Percentiles rank a stretch among this genome's conserved stretches.
Evolutionary conservation across 495 filamentous ascomycete genomes (phyloP).

Genomic region (Jackrogersella multiformis): DNA sequence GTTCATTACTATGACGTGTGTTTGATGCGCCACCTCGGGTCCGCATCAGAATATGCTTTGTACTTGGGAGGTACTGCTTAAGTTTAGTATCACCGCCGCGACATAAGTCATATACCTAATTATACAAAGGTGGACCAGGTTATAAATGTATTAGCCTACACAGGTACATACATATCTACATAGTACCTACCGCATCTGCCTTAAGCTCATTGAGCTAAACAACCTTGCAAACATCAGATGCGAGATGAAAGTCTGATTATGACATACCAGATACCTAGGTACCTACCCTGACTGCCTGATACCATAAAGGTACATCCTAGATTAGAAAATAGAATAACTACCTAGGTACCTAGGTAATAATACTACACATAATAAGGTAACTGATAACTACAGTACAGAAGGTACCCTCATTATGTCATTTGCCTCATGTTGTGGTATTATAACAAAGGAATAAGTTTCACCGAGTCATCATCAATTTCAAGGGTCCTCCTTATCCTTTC

Average conservation of each 20-base stretch:
- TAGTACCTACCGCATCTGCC: slow-evolving; percentile 19
- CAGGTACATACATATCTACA: neutral
- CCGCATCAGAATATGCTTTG: slow-evolving; percentile 29
- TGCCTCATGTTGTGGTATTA: slow-evolving; percentile 17
- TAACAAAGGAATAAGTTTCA: slow-evolving; percentile 35
- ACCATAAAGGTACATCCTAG: no score
- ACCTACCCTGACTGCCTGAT: no score
- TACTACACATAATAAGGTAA: no score
- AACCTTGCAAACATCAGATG: slow-evolving; percentile 33
- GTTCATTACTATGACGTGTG: slow-evolving; percentile 39
- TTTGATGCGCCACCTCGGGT: slow-evolving; percentile 36
- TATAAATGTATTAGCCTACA: neutral
- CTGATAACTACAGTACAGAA: neutral
- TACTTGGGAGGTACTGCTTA: slow-evolving; percentile 9
- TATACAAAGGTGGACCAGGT: no score
- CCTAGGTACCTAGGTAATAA: neutral
- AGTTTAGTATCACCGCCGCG: slow-evolving; percentile 4
- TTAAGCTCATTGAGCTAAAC: slow-evolving; percentile 25
- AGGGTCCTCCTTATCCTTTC: slow-evolving; percentile 30
- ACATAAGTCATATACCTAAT: slow-evolving; percentile 7
- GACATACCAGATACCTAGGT: slow-evolving; percentile 3
- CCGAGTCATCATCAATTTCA: slow-evolving; percentile 33
- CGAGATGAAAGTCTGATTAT: slow-evolving; percentile 19
- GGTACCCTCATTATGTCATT: slow-evolving; percentile 13
- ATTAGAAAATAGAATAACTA: no score